Base-by-base conservation (phyloP, 257 asterid genomes). In the Thymus quinquecostatus region DNA sequence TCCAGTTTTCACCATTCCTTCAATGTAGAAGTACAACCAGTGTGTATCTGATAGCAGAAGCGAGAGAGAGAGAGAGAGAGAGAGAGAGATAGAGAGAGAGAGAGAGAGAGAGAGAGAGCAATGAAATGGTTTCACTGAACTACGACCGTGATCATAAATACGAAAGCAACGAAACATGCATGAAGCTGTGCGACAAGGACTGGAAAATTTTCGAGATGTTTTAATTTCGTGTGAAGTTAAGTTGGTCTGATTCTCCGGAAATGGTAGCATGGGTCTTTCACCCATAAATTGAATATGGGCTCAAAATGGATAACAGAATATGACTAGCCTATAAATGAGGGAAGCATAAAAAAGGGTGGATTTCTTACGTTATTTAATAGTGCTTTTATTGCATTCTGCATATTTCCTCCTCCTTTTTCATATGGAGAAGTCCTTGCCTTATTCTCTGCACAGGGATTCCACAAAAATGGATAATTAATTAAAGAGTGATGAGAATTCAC, bases 241-340 rank as follows among this genome's bases (percentile, higher is more conserved):
- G 58, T 44, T 43, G 44, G 21, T 58, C 51, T 8, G 66, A 14
- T 43, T 13, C 45, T 11, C 74, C 13, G 29, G 14, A 10, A 55
- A 55, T 55, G 33, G 60, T 28, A 13, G n/a, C 44, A 69, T 56
- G 48, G 48, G 4, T 41, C 29, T 56, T 56, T 28, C 27, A 7
- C 40, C 50, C 64, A 54, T 33, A 43, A 41, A 43, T 8, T 55
- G 56, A 69, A 12, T n/a, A 38, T n/a, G 66, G 33, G 36, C 65
- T 55, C 38, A n/a, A 54, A 2, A 11, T 38, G 73, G 29, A 53
- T 34, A 13, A 54, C 54, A 6, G 27, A 48, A 48, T 13, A 48
- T 12, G 27, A 11, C 54, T 12, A 48, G 54, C 51, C 53, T 50
- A 50, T 50, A 50, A 49, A 0, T n/a, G 56, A 13, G n/a, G 3